Evolutionary conservation across 2,329 filamentous ascomycete genomes (phyloP), one percentile per base, ranked within the genome.

Genomic region (Colletotrichum theobromicola): DNA sequence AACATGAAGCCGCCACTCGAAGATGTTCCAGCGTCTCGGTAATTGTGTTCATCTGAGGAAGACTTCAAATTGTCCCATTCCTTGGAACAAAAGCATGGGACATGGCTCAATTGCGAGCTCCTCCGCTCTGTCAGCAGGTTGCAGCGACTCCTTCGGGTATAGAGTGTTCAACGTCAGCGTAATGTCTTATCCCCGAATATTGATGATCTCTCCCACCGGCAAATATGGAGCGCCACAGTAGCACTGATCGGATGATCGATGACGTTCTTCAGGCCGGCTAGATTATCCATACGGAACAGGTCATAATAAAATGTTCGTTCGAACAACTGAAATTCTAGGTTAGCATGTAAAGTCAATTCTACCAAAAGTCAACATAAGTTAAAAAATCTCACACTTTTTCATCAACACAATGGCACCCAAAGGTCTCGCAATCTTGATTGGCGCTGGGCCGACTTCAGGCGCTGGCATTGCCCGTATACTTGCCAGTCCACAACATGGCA

Each of bases 381-480:
- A 7, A 21, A 28, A 26, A 57, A 57, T 26, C 15, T 62, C 60
- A 62, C 32, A 67, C 4, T 9, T 4, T 34, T n/a, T 13, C 24
- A 7, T 30, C 24, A 60, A 18, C 18, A 58, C 30, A 10, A 88
- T 89, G 87, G 77, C 87, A 61, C 87, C 87, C 8, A 82, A 79
- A 71, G 88, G 87, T 69, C 83, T 89, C 21, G 88, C 87, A 61
- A 88, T 90, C 67, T 81, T 89, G 55, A 85, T 89, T 42, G 88
- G 88, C 37, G 88, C 87, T 37, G 87, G 88, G 61, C 87, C 87
- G 10, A 80, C 77, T n/a, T 80, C 88, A 82, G 88, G 88, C 13
- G 86, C 87, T 13, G 89, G 90, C 55, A 91, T 91, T n/a, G 88
- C 88, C 26, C 85, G 88, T 24, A 85, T 90, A 42, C 86, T 91